Evolutionary conservation across 2,329 filamentous ascomycete species (phyloP).

Genomic region (Talaromyces atroroseus): DNA sequence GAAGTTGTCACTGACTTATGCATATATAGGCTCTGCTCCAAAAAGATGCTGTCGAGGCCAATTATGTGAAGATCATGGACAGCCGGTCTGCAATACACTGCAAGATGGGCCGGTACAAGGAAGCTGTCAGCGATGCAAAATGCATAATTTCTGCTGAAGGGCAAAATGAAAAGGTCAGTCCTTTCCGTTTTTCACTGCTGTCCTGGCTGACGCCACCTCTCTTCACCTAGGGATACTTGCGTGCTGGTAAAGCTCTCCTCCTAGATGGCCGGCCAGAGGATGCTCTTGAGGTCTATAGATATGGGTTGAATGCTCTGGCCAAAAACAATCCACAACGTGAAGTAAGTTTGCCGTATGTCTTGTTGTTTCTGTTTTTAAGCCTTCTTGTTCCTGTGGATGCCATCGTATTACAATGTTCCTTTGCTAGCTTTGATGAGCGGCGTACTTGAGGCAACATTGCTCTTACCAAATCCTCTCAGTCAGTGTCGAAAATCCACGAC

Average conservation of each 20-base stretch:
- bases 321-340: constrained; percentile 31
- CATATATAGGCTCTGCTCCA: constrained; percentile 32
- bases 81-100: constrained; percentile 52
- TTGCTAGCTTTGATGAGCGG: background rate
- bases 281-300: constrained; percentile 53
- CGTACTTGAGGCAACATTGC: background rate
- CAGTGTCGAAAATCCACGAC: constrained; percentile 1
- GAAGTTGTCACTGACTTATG: background rate
- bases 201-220: background rate
- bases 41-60: constrained; percentile 24
- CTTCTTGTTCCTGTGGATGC: background rate
- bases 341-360: constrained; percentile 9
- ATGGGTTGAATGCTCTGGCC: constrained; percentile 51
- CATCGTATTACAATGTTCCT: background rate
- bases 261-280: constrained; percentile 47
- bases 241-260: constrained; percentile 45
- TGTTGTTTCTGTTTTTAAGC: background rate
- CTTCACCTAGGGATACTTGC: constrained; percentile 47
- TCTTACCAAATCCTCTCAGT: background rate
- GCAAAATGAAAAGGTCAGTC: constrained; percentile 44
- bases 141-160: constrained; percentile 50
- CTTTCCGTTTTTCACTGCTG: background rate
- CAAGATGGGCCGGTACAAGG: constrained; percentile 46
- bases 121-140: constrained; percentile 53
- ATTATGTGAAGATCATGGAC: constrained; percentile 44